Evolutionary conservation across 208 protist species (phyloP).

Genomic region (Leishmania lainsoni): DNA sequence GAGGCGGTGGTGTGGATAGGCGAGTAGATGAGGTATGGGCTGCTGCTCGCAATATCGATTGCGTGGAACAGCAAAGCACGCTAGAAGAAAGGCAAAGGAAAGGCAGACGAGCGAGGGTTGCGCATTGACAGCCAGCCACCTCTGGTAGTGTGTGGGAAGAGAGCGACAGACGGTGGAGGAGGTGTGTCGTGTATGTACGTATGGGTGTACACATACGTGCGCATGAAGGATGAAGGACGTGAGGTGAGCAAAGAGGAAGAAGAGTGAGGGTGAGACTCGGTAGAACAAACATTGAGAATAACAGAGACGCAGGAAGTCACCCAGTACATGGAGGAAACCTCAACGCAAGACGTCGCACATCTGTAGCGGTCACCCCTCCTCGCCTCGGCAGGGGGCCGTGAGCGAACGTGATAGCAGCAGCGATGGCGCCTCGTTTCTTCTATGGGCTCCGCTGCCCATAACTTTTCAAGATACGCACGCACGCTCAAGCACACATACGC

Average conservation of each 20-base stretch:
- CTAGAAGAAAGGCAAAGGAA: neutral
- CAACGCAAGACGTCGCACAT: neutral
- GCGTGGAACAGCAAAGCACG: neutral
- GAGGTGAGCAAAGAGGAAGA: neutral
- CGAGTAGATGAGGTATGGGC: neutral
- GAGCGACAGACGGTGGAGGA: neutral
- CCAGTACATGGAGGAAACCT: neutral
- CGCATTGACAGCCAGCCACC: neutral
- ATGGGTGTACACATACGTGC: neutral
- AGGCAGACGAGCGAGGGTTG: neutral
- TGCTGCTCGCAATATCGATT: neutral
- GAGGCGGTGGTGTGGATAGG: neutral
- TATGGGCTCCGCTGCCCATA: neutral
- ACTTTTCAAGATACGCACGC: neutral
- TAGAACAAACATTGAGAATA: neutral
- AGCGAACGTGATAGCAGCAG: too few relatives aligned
- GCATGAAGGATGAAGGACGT: neutral
- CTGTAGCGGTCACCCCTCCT: neutral
- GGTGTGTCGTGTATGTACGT: neutral
- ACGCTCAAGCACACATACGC: neutral
- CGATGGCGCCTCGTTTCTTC: neutral
- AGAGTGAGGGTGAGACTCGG: neutral
- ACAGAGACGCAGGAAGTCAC: neutral
- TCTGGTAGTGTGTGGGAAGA: neutral
- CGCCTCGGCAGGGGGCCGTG: neutral